Base-by-base conservation (phyloP, 768 basidiomycete species). In the Pleurotus tuber-regium region DNA sequence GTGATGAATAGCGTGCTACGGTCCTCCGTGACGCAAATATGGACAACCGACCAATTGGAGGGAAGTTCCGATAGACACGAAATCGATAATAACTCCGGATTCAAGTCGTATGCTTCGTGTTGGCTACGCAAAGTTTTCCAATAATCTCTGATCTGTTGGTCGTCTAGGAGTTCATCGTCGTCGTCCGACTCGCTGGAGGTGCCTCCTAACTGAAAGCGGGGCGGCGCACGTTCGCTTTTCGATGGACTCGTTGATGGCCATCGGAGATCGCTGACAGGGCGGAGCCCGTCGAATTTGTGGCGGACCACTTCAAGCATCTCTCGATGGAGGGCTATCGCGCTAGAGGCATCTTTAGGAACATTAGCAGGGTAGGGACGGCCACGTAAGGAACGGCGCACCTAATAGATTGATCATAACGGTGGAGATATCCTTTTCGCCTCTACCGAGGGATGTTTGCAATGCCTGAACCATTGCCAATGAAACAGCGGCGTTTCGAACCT, bases 251-350 rank as follows among this genome's bases (percentile, higher is more conserved):
- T 71, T 2, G 69, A 49, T 0, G 89, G 91, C 92, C 93, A 97
- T 50, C 75, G 73, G 21, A 89, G 64, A 61, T 96, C 92, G 56
- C 93, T 87, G 12, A 57, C 57, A 6, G 63, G 53, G 2, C 64
- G 62, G 1, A 61, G 29, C 10, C 71, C 62, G 2, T 74, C 70
- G 52, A 88, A 81, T 63, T 97, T 97, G 61, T 81, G 67, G 1
- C 80, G 75, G 43, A 95, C 86, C 12, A 81, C 82, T 56, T 96
- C 93, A 12, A 94, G 65, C 74, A 98, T 81, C 62, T 98, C 96
- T 14, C 92, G 79, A 7, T 85, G 83, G 1, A 97, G 74, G 0
- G 92, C 92, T 39, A 94, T 79, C 4, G 89, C 80, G 0, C 85
- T 74, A 2, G 86, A 84, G 11, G 78, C 71, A 64, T 96, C 95